These are phyloP conservation scores for Lyophyllum semitale DNA, from an alignment of 768 basidiomycete species.

Conservation along the genomic window DNA sequence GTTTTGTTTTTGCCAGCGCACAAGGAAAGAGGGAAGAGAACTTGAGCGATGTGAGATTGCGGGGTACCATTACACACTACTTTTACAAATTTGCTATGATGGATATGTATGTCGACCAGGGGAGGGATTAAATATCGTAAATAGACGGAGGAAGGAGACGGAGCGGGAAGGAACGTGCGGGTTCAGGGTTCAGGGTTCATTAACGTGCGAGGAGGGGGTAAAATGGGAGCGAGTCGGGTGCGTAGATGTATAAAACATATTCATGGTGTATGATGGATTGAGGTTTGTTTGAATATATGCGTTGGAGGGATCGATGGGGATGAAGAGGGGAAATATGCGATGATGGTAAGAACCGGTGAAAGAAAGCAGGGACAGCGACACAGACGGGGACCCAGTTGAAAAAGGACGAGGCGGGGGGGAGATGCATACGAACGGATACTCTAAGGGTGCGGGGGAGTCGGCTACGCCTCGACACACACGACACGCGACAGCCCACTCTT, in stretches of 20 bases:
- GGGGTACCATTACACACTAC: not conserved
- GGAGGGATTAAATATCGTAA: not conserved
- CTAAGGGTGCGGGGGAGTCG: not conserved
- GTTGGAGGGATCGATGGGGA: not conserved
- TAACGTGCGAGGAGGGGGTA: not conserved
- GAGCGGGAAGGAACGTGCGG: not conserved
- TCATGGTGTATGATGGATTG: not conserved
- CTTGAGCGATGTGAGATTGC: not conserved
- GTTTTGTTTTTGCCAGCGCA: no score
- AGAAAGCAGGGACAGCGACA: not conserved
- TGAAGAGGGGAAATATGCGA: not conserved
- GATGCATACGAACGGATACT: no score
- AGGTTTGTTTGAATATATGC: not conserved
- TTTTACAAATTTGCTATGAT: not conserved
- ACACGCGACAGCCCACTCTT: slow-evolving; percentile 55
- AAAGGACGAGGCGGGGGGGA: not conserved
- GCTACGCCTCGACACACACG: slow-evolving; percentile 44
- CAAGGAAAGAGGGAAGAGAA: not conserved
- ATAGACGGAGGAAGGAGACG: not conserved
- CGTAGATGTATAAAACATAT: not conserved
- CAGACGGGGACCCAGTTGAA: not conserved
- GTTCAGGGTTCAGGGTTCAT: not conserved
- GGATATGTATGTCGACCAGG: no score
- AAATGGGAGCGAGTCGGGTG: not conserved
- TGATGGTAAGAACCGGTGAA: no score